These are phyloP conservation scores for Pestalotiopsis sp. DNA, from an alignment of 2,329 filamentous ascomycete genomes.

Conservation along the genomic window DNA sequence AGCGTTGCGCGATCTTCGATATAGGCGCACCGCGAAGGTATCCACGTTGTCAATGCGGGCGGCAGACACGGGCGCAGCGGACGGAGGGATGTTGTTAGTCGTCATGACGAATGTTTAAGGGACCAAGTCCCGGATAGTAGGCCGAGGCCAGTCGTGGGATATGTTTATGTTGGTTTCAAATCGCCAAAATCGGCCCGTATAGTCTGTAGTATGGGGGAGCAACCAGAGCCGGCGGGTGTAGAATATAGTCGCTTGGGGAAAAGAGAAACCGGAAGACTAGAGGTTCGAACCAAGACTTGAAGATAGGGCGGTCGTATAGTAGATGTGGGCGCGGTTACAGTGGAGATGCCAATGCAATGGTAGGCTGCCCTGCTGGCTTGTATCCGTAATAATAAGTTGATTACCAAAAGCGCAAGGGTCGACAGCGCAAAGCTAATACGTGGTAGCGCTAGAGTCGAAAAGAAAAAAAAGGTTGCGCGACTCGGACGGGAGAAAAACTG, in stretches of 20 bases:
- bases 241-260: not conserved
- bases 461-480: too few species aligned
- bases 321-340: not conserved
- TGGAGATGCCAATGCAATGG: not conserved
- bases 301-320: not conserved
- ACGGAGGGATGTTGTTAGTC: slow-evolving; percentile 29
- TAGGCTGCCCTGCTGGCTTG: not conserved
- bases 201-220: not conserved
- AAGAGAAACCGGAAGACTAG: not conserved
- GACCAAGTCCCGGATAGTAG: slow-evolving; percentile 11
- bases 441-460: not conserved
- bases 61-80: slow-evolving; percentile 25
- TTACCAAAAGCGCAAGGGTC: not conserved
- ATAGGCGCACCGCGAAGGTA: slow-evolving; percentile 56
- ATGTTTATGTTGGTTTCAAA: not conserved
- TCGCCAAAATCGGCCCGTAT: not conserved
- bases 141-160: slow-evolving; percentile 2
- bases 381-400: not conserved
- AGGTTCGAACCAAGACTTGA: not conserved
- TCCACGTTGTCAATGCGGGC: slow-evolving; percentile 57
- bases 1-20: slow-evolving; percentile 52
- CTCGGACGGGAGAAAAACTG: not conserved
- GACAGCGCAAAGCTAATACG: not conserved
- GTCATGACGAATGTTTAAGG: slow-evolving; percentile 17
- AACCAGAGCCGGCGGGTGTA: not conserved